phyloP scores from a whole-genome alignment of 202 grass and related monocot species.

The Carex sylvatica region DNA sequence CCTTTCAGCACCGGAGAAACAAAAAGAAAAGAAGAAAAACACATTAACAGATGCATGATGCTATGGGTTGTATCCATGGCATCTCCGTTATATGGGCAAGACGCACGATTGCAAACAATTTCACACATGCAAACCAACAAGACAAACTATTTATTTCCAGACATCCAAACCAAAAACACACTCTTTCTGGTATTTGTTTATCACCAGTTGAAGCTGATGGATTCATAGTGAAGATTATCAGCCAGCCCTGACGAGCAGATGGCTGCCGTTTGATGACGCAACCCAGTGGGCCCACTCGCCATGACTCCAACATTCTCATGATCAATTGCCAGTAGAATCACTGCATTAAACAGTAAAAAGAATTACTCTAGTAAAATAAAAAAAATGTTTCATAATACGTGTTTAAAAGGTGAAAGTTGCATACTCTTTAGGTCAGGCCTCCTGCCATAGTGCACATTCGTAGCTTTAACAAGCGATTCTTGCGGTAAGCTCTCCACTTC shows the following conservation, averaged over 20 bases:
- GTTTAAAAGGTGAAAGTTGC: not conserved
- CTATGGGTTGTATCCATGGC: not conserved
- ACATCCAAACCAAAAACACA: not conserved
- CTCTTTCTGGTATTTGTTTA: not conserved
- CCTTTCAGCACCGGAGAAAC: not conserved
- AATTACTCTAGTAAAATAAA: not conserved
- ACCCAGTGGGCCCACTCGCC: conserved; percentile 31
- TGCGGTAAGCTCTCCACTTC: conserved; percentile 49
- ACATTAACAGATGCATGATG: not conserved
- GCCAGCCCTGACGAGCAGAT: conserved; percentile 38
- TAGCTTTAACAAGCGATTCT: conserved; percentile 36
- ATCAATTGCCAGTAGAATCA: conserved; percentile 31
- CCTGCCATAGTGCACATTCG: conserved; percentile 42
- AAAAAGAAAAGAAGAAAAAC: not conserved
- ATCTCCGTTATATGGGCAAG: not conserved
- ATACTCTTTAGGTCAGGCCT: conserved; percentile 51
- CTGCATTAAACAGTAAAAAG: conserved; percentile 6
- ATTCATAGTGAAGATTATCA: conserved; percentile 51
- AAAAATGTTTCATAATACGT: not conserved
- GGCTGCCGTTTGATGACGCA: conserved; percentile 46
- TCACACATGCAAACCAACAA: not conserved
- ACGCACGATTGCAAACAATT: not conserved
- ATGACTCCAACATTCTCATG: conserved; percentile 39
- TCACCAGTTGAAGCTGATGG: conserved; percentile 64
- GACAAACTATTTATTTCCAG: not conserved